These are phyloP conservation scores for Colletotrichum caudatum DNA, from an alignment of 2,329 filamentous ascomycete species.

Conservation along the genomic window DNA sequence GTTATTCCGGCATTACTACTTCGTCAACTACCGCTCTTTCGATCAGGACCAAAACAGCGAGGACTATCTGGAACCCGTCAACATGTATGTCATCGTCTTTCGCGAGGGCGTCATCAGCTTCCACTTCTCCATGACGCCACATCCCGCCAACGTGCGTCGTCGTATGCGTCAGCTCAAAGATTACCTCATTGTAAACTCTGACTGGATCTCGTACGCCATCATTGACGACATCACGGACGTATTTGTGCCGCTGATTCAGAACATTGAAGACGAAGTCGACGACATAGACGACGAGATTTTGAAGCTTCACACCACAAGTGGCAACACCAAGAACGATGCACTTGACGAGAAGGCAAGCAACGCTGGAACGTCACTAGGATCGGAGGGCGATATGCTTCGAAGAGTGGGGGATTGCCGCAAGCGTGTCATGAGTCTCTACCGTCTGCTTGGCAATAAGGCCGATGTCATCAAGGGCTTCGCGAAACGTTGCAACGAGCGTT, in stretches of 20 bases:
- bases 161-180: constrained; percentile 94
- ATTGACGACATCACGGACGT: constrained; percentile 99
- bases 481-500: constrained; percentile 97
- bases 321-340: constrained; percentile 54
- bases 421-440: constrained; percentile 96
- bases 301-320: constrained; percentile 75
- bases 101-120: constrained; percentile 95
- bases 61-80: constrained; percentile 93
- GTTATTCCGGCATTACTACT: constrained; percentile 97
- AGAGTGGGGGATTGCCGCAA: constrained; percentile 95
- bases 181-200: constrained; percentile 90
- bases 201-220: constrained; percentile 98
- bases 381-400: constrained; percentile 85
- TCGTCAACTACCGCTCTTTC: constrained; percentile 98
- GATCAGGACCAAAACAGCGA: constrained; percentile 93
- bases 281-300: constrained; percentile 95
- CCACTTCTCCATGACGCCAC: constrained; percentile 95
- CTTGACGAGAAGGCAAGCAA: constrained; percentile 61
- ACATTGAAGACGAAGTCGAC: constrained; percentile 95
- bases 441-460: constrained; percentile 94
- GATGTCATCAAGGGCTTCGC: constrained; percentile 99
- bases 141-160: constrained; percentile 94
- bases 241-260: constrained; percentile 91
- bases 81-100: constrained; percentile 98
- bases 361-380: constrained; percentile 59